phyloP scores from a whole-genome alignment of 208 protist species.

The Trypanosoma conorhini region DNA sequence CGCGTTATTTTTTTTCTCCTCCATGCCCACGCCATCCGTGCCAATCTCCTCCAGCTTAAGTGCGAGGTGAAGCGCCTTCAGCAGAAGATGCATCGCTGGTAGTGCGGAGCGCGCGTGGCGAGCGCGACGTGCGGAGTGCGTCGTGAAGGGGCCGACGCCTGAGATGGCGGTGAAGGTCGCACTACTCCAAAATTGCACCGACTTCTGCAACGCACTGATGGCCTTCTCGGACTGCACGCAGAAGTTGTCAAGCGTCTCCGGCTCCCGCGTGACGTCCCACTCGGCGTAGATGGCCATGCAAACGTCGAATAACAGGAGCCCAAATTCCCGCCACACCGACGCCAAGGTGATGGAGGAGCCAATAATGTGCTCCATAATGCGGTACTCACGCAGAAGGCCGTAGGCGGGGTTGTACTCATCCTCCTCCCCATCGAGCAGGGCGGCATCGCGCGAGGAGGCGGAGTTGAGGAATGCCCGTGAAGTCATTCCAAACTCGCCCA shows the following conservation, averaged over 20 bases:
- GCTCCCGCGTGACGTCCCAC: slow-evolving; percentile 62
- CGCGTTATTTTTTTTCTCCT: background rate
- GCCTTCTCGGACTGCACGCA: slow-evolving; percentile 72
- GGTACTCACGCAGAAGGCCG: slow-evolving; percentile 78
- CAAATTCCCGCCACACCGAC: slow-evolving; percentile 86
- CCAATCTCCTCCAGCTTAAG: slow-evolving; percentile 47
- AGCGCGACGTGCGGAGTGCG: slow-evolving; percentile 48
- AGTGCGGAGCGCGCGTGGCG: slow-evolving; percentile 70
- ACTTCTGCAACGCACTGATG: slow-evolving; percentile 76
- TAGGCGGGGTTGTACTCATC: slow-evolving; percentile 39
- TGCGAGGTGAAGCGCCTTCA: slow-evolving; percentile 81
- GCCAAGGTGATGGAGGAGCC: slow-evolving; percentile 44
- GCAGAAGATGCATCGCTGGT: slow-evolving; percentile 62
- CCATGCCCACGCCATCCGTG: background rate
- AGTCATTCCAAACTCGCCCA: background rate
- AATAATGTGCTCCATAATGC: slow-evolving; percentile 79
- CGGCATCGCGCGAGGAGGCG: background rate
- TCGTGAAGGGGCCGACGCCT: slow-evolving; percentile 72
- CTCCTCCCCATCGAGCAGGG: slow-evolving; percentile 15
- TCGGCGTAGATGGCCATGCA: slow-evolving; percentile 85
- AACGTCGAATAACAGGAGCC: slow-evolving; percentile 82
- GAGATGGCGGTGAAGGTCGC: slow-evolving; percentile 43
- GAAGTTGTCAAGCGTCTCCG: slow-evolving; percentile 81
- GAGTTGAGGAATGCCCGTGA: background rate
- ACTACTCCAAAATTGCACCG: slow-evolving; percentile 74